Evolutionary conservation across 768 basidiomycete genomes (phyloP).

Genomic region (Mycena vitilis): DNA sequence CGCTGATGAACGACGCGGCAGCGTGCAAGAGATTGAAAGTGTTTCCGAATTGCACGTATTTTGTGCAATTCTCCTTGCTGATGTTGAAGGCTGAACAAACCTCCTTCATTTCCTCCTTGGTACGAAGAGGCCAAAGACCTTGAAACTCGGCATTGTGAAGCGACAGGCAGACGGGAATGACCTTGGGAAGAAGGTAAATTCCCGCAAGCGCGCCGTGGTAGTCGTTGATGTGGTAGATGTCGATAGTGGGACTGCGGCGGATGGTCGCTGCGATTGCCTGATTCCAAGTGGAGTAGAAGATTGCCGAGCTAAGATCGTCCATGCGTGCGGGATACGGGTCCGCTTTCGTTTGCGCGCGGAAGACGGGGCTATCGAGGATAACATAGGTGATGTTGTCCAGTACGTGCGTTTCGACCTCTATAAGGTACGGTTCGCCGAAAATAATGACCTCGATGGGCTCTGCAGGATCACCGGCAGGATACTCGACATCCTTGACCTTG

Average conservation of each 20-base stretch:
- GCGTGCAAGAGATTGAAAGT: constrained; percentile 97
- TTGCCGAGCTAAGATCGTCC: constrained; percentile 96
- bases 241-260: constrained; percentile 85
- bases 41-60: constrained; percentile 98
- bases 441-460: constrained; percentile 97
- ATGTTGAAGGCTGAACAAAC: constrained; percentile 98
- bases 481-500: constrained; percentile 95
- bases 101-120: constrained; percentile 98
- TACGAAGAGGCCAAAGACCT: constrained; percentile 94
- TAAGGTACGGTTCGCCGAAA: constrained; percentile 94
- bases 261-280: constrained; percentile 95
- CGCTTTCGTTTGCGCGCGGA: constrained; percentile 95
- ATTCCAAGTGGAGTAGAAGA: constrained; percentile 99
- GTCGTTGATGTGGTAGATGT: constrained; percentile 96
- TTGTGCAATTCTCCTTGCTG: constrained; percentile 94
- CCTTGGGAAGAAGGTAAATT: constrained; percentile 91
- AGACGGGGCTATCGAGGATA: constrained; percentile 94
- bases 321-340: constrained; percentile 97
- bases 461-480: constrained; percentile 90
- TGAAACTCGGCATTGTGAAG: constrained; percentile 98
- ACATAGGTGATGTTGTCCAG: constrained; percentile 97
- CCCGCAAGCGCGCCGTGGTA: constrained; percentile 94
- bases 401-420: constrained; percentile 94
- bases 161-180: constrained; percentile 90
- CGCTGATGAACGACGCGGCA: constrained; percentile 91